Evolutionary conservation across 768 basidiomycete species (phyloP).

Genomic region (Amanita pallidorosea): DNA sequence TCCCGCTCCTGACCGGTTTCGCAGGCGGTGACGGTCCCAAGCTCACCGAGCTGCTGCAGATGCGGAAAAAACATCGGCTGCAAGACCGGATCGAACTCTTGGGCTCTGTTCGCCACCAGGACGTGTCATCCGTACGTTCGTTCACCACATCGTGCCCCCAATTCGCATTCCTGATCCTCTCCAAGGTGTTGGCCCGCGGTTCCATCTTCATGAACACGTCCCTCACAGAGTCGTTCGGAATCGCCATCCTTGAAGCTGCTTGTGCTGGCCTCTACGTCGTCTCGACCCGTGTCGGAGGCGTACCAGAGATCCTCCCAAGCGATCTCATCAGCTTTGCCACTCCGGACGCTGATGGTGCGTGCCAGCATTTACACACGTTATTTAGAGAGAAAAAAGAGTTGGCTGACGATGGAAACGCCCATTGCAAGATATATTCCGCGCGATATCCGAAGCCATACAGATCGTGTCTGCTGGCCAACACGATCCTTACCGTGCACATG

Average conservation of each 20-base stretch:
- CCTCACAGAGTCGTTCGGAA: conserved; percentile 93
- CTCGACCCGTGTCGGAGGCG: conserved; percentile 88
- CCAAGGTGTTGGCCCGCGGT: conserved; percentile 74
- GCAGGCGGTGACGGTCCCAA: conserved; percentile 93
- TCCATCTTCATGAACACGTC: conserved; percentile 94
- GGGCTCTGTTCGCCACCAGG: conserved; percentile 67
- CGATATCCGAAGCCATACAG: conserved; percentile 69
- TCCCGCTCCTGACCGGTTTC: not conserved
- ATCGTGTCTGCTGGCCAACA: conserved; percentile 60
- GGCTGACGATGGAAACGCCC: not conserved
- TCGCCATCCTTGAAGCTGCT: conserved; percentile 95
- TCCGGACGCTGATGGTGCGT: conserved; percentile 85
- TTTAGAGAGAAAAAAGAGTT: not conserved
- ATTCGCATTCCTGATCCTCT: not conserved
- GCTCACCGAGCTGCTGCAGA: conserved; percentile 87
- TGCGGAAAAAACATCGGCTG: conserved; percentile 82
- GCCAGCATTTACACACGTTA: not conserved
- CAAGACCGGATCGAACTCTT: conserved; percentile 90
- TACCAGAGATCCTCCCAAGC: conserved; percentile 87
- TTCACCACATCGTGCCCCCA: not conserved
- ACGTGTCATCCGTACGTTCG: conserved; percentile 66
- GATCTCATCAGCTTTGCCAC: conserved; percentile 95
- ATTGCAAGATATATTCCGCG: conserved; percentile 70
- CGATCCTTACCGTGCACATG: conserved; percentile 67
- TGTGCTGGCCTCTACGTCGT: conserved; percentile 93